Conservation (phyloP, 1,284 basidiomycete species). For the Sanghuangporus weigelae region DNA sequence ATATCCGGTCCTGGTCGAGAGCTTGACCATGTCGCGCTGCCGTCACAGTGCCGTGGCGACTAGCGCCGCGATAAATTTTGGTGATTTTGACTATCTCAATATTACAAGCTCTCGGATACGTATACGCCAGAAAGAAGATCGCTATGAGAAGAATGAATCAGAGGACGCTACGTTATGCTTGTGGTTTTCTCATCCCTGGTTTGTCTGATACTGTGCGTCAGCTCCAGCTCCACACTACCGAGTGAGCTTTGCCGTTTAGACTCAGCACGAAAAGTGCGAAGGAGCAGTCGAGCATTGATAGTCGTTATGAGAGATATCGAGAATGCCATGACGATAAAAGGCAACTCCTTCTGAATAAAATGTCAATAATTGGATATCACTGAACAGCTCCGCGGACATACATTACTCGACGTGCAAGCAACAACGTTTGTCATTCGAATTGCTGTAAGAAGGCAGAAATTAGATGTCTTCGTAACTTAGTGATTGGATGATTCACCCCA, state of each 20-base stretch:
- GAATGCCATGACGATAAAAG: not conserved
- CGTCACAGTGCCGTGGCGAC: too few species aligned
- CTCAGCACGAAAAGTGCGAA: not conserved
- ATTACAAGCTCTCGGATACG: too few species aligned
- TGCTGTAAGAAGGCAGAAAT: not conserved
- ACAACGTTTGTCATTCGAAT: not conserved
- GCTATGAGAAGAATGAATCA: not conserved
- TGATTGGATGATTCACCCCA: not conserved
- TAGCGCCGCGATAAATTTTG: too few species aligned
- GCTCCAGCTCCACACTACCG: not conserved
- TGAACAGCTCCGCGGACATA: not conserved
- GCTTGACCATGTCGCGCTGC: too few species aligned
- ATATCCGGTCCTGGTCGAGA: too few species aligned
- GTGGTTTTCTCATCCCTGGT: not conserved
- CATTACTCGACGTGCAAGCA: not conserved
- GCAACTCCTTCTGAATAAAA: not conserved
- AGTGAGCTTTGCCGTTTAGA: not conserved
- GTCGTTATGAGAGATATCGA: not conserved
- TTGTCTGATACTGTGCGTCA: not conserved
- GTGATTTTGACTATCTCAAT: too few species aligned
- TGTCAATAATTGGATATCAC: not conserved
- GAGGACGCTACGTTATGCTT: not conserved
- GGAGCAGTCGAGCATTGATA: not conserved
- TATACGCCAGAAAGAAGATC: not conserved
- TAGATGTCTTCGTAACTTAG: not conserved